These are phyloP conservation scores for Emmonsiellopsis sp. DNA, from an alignment of 2,329 filamentous ascomycete genomes.

Conservation along the genomic window DNA sequence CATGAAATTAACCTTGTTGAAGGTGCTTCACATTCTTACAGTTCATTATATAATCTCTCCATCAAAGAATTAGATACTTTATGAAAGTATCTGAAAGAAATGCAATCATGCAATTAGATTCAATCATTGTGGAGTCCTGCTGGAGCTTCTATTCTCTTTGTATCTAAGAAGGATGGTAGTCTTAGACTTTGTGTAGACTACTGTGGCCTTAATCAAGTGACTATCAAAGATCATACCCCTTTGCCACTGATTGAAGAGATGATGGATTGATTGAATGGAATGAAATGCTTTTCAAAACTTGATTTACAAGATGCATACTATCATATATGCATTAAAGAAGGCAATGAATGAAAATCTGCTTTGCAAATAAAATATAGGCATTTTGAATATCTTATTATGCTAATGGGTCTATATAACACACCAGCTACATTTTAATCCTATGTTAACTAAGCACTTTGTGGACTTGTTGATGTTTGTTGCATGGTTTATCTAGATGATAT, in stretches of 20 bases:
- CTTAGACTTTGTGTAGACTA: slow-evolving; percentile 19
- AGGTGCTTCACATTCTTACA: too few relatives aligned
- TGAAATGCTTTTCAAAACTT: slow-evolving; percentile 17
- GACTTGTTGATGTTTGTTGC: slow-evolving; percentile 8
- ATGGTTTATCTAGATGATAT: slow-evolving; percentile 4
- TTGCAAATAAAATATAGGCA: too few relatives aligned
- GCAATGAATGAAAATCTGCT: too few relatives aligned
- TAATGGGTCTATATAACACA: slow-evolving; percentile 12
- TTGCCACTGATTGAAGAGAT: slow-evolving; percentile 18
- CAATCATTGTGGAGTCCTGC: too few relatives aligned
- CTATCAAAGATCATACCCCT: slow-evolving; percentile 17
- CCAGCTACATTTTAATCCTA: slow-evolving; percentile 10
- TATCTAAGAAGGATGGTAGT: too few relatives aligned
- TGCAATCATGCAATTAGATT: too few relatives aligned
- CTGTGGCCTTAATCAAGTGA: slow-evolving; percentile 17
- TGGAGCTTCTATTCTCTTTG: too few relatives aligned
- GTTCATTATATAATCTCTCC: not conserved
- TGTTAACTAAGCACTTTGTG: slow-evolving; percentile 12
- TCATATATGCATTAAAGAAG: slow-evolving; percentile 4
- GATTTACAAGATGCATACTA: slow-evolving; percentile 13
- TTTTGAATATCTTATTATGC: slow-evolving; percentile 12
- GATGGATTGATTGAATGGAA: slow-evolving; percentile 10
- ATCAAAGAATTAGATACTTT: not conserved
- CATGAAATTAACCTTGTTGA: too few relatives aligned
- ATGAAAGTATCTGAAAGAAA: too few relatives aligned